Evolutionary conservation across 139 green algal genomes (phyloP).

Genomic region (Ettlia oleoabundans): DNA sequence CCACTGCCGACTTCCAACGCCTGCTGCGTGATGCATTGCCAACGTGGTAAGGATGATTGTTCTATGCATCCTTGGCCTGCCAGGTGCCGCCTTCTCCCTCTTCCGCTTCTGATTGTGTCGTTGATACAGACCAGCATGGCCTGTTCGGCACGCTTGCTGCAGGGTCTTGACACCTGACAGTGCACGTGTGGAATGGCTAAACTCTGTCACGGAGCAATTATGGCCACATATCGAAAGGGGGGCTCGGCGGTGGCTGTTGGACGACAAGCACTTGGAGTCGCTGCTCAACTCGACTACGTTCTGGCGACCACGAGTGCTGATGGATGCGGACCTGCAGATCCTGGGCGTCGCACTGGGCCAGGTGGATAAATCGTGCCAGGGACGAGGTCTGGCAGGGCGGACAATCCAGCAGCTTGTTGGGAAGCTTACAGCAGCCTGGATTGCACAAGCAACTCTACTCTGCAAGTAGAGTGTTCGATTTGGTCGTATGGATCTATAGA

Average conservation of each 20-base stretch:
- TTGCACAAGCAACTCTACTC: neutral
- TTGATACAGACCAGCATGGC: too few relatives aligned
- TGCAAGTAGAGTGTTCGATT: neutral
- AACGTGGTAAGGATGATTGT: neutral
- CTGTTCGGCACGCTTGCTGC: neutral
- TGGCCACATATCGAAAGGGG: conserved; percentile 38
- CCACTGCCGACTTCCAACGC: neutral
- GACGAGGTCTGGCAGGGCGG: too few relatives aligned
- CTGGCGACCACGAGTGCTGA: conserved; percentile 38
- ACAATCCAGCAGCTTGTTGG: too few relatives aligned
- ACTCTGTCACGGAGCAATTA: conserved; percentile 13
- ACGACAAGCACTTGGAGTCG: conserved; percentile 30
- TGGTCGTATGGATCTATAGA: too few relatives aligned
- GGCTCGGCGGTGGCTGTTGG: conserved; percentile 11
- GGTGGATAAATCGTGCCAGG: too few relatives aligned
- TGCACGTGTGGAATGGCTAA: conserved; percentile 19
- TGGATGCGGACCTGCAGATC: conserved; percentile 4
- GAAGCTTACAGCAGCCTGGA: neutral
- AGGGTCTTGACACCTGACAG: neutral
- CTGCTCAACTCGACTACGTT: conserved; percentile 40
- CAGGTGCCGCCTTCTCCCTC: neutral
- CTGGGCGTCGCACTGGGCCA: conserved; percentile 32
- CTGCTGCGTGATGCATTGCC: neutral
- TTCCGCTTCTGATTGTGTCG: too few relatives aligned
- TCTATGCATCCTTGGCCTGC: neutral